phyloP scores from a whole-genome alignment of 805 yeast genomes.

The Spathaspora passalidarum region DNA sequence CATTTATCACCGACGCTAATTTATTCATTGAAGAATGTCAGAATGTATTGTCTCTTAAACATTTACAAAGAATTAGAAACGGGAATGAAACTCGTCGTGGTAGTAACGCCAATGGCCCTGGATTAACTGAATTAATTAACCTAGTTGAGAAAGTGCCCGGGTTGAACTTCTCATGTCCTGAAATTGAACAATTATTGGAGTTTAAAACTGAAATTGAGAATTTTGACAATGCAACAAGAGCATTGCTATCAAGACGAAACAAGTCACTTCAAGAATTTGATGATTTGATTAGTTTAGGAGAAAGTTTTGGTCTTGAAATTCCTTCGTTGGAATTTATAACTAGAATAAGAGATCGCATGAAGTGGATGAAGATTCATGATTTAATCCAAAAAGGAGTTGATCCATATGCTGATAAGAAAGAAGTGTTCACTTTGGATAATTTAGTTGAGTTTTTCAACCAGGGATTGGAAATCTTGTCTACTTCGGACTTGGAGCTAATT shows the following conservation, averaged over 20 bases:
- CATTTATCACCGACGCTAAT: conserved; percentile 44
- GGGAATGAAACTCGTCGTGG: conserved; percentile 16
- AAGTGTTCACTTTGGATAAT: conserved; percentile 29
- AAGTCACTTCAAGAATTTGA: conserved; percentile 44
- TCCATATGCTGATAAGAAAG: conserved; percentile 35
- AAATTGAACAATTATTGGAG: conserved; percentile 56
- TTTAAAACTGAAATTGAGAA: conserved; percentile 49
- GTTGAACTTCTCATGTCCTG: conserved; percentile 52
- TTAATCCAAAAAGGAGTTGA: conserved; percentile 39
- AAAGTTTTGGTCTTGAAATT: conserved; percentile 55
- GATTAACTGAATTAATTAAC: conserved; percentile 21
- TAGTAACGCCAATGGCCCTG: conserved; percentile 13
- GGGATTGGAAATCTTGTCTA: conserved; percentile 27
- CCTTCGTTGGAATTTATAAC: conserved; percentile 41
- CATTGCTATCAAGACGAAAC: conserved; percentile 30
- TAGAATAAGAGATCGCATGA: conserved; percentile 31
- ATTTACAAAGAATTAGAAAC: conserved; percentile 46
- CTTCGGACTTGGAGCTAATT: conserved; percentile 33
- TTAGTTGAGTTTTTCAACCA: conserved; percentile 23
- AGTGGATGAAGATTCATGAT: conserved; percentile 31
- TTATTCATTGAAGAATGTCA: conserved; percentile 57
- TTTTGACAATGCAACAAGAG: conserved; percentile 47
- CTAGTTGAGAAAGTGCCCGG: conserved; percentile 47
- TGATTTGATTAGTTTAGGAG: conserved; percentile 56
- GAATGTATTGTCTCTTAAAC: conserved; percentile 48